These are phyloP conservation scores for Castanospermum australe DNA, from an alignment of 306 rosid species.

Conservation along the genomic window DNA sequence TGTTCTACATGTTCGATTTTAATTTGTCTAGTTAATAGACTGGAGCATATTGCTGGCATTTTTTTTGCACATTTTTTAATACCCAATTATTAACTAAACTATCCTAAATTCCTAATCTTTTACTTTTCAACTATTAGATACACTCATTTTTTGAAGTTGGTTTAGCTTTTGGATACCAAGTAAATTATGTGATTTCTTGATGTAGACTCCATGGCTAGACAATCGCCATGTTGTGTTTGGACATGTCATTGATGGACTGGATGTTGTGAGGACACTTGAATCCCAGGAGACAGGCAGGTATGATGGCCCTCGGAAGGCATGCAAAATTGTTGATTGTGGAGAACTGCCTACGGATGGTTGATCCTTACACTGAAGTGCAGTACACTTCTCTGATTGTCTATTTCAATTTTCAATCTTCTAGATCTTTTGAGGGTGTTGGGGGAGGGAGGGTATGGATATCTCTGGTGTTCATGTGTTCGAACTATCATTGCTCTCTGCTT, in stretches of 20 bases:
- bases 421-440: slow-evolving; percentile 9
- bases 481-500: background rate
- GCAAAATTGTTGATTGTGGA: slow-evolving; percentile 68
- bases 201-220: slow-evolving; percentile 91
- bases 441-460: background rate
- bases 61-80: slow-evolving; percentile 7
- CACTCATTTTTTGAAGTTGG: slow-evolving; percentile 1
- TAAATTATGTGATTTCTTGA: slow-evolving; percentile 27
- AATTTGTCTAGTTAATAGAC: background rate
- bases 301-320: slow-evolving; percentile 55
- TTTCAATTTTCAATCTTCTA: slow-evolving; percentile 15
- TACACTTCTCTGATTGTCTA: slow-evolving; percentile 20
- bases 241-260: slow-evolving; percentile 71
- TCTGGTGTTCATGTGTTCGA: background rate
- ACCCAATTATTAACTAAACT: background rate
- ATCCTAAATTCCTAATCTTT: background rate
- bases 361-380: slow-evolving; percentile 27
- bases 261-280: slow-evolving; percentile 62
- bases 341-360: slow-evolving; percentile 62
- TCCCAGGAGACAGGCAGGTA: slow-evolving; percentile 60
- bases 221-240: slow-evolving; percentile 79
- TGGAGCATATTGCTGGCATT: background rate
- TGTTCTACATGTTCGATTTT: background rate
- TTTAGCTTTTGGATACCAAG: slow-evolving; percentile 19
- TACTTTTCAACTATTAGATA: background rate